Conservation (phyloP, 2,329 filamentous ascomycete genomes). For the Colletotrichum horii region DNA sequence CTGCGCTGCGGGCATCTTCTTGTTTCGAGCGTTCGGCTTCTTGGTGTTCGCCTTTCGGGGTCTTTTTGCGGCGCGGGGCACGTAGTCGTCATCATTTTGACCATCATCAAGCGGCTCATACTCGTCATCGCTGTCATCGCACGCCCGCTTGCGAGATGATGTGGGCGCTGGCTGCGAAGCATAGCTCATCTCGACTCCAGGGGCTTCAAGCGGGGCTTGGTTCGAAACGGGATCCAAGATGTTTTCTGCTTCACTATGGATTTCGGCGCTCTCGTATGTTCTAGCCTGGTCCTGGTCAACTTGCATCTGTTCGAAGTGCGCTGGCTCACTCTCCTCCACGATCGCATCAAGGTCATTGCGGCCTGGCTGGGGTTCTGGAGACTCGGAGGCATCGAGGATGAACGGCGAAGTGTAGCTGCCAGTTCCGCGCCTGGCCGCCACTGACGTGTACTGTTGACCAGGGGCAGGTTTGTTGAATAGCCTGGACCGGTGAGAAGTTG, state of each 20-base stretch:
- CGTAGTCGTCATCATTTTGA: conserved; percentile 6
- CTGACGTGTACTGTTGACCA: neutral
- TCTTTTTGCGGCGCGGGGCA: neutral
- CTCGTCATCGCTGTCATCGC: neutral
- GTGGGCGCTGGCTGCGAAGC: neutral
- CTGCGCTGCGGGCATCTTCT: neutral
- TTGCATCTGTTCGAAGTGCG: neutral
- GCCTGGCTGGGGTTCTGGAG: neutral
- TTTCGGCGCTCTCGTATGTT: neutral
- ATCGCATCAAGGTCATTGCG: neutral
- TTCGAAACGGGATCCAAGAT: neutral
- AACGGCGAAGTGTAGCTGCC: neutral
- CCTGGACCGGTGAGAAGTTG: neutral
- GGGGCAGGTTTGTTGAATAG: neutral
- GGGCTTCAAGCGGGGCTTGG: neutral
- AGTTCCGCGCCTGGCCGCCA: neutral
- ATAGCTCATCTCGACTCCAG: neutral
- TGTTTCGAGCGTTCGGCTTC: neutral
- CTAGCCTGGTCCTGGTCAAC: neutral
- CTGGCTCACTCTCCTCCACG: neutral
- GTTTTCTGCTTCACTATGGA: neutral
- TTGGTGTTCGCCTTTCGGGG: neutral
- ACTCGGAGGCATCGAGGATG: neutral
- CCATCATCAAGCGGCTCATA: neutral
- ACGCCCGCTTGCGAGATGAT: neutral